Conservation (phyloP, 106 monocot genomes). For the Dactylorhiza incarnata region DNA sequence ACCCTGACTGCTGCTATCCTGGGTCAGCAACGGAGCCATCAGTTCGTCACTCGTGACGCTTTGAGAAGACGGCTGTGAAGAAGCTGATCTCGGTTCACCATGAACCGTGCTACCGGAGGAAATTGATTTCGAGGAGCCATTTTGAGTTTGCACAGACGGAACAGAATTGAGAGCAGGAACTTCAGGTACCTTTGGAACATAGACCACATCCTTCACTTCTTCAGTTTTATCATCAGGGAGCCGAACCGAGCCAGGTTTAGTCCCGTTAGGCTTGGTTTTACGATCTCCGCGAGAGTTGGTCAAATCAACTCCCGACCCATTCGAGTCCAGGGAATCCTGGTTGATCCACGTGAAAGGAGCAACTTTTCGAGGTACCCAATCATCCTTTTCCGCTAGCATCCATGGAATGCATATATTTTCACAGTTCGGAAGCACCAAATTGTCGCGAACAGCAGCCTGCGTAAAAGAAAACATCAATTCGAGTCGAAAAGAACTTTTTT, state of each 20-base stretch:
- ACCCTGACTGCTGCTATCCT: not conserved
- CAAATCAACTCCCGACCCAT: conserved; percentile 15
- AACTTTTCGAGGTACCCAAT: conserved; percentile 66
- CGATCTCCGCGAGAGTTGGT: conserved; percentile 17
- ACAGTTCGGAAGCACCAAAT: conserved; percentile 79
- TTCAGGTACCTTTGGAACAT: conserved; percentile 1
- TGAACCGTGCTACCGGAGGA: not conserved
- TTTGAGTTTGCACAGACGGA: conserved; percentile 1
- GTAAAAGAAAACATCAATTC: not conserved
- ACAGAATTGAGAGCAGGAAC: conserved; percentile 7
- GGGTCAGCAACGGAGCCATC: conserved; percentile 23
- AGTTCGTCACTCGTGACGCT: conserved; percentile 18
- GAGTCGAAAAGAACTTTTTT: too few relatives aligned
- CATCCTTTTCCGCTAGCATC: conserved; percentile 93
- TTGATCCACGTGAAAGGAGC: conserved; percentile 72
- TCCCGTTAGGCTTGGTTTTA: conserved; percentile 15
- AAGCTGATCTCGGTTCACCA: not conserved
- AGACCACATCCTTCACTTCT: conserved; percentile 16
- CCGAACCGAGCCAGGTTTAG: conserved; percentile 1
- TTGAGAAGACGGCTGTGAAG: not conserved
- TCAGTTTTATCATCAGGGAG: conserved; percentile 16
- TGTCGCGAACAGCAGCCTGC: conserved; percentile 70
- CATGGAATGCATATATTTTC: conserved; percentile 72
- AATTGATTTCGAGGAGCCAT: not conserved
- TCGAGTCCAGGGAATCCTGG: conserved; percentile 33